Base-by-base conservation (phyloP, 805 yeast genomes). In the Zygotorulaspora florentina region DNA sequence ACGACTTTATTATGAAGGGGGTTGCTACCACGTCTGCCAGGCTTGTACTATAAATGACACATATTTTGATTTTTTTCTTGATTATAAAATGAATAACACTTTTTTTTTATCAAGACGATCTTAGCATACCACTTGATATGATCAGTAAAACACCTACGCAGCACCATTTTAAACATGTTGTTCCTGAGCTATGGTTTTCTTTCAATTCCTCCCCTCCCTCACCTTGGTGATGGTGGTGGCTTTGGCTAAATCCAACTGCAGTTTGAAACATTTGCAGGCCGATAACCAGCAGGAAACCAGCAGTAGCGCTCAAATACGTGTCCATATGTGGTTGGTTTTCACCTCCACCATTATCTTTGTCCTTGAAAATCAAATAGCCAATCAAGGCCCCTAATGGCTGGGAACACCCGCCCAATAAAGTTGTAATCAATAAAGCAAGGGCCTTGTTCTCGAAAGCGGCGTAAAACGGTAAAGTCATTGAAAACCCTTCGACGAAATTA, bases 401-500 rank as follows among this genome's bases (percentile, higher is more conserved):
- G 2, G 96, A 81, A 1, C 80, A 71, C 0, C 91, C 90, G 3
- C 96, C 97, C 13, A 91, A 67, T 0, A 82, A 44, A 1, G 86
- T 80, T 12, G 90, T 76, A 7, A 84, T 75, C 0, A 73, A 51
- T 9, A 88, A 68, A 0, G 97, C 95, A 52, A 77, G 74, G 23
- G 67, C 56, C 37, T 87, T 71, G 1, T 79, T 74, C 35, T 77
- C 71, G 51, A 91, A 71, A 8, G 95, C 87, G 42, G 90, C 77
- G 61, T 84, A 93, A 27, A 91, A 70, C 0, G 98, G 98, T 38
- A 90, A 71, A 11, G 96, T 87, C 86, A 91, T 90, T 12, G 93
- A 80, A 62, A 93, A 89, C 0, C 98, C 99, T 64, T 91, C 99
- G 17, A 90, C 83, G 54, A 88, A 83, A 64, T 93, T 93, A 68